These are phyloP conservation scores for Leccinum imitatum DNA, from an alignment of 768 basidiomycete genomes.

Conservation along the genomic window DNA sequence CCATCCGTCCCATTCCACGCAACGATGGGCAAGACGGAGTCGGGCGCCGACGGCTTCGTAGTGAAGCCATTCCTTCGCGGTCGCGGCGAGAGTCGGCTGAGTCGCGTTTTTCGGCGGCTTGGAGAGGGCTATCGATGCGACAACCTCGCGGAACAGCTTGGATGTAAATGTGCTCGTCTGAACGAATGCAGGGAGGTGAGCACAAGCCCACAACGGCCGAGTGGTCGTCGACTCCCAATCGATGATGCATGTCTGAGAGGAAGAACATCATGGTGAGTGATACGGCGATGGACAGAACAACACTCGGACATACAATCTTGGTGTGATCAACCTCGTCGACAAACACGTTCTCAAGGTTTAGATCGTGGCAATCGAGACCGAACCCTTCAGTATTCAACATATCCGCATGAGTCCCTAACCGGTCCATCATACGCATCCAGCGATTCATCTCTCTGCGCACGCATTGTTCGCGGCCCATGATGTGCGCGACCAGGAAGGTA, in stretches of 20 bases:
- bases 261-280: neutral
- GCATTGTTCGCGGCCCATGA: conserved; percentile 57
- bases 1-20: conserved; percentile 89
- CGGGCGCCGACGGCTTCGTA: conserved; percentile 61
- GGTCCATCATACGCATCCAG: conserved; percentile 69
- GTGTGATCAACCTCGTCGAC: conserved; percentile 69
- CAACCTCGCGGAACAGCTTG: conserved; percentile 65
- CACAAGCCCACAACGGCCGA: conserved; percentile 83
- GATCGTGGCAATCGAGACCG: conserved; percentile 80
- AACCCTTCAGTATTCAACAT: conserved; percentile 54
- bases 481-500: conserved; percentile 75
- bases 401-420: conserved; percentile 39
- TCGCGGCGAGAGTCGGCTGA: conserved; percentile 36
- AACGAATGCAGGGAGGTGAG: conserved; percentile 78
- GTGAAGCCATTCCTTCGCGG: conserved; percentile 71
- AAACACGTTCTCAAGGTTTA: conserved; percentile 83
- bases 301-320: conserved; percentile 57
- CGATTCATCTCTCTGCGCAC: conserved; percentile 71
- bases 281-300: neutral
- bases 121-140: conserved; percentile 45
- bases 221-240: conserved; percentile 91
- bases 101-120: conserved; percentile 21
- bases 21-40: conserved; percentile 75
- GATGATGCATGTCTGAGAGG: conserved; percentile 72
- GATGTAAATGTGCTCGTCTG: conserved; percentile 76